These are phyloP conservation scores for Heterotrichella gracilis DNA, from an alignment of 352 stramenopile genomes.

Conservation along the genomic window DNA sequence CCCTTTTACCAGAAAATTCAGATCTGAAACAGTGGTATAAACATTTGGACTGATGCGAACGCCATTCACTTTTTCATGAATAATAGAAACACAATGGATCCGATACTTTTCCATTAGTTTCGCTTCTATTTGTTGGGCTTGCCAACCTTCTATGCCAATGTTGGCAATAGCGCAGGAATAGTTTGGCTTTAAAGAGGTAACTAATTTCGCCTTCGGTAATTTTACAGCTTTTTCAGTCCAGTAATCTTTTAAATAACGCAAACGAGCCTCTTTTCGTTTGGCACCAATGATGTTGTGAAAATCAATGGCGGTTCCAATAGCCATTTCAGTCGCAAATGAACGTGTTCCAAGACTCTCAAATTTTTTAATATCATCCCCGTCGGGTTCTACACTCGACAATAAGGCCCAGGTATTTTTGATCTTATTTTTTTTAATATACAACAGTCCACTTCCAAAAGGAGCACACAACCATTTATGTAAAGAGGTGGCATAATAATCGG, in stretches of 20 bases:
- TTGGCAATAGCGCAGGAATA: neutral
- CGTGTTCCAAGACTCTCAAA: neutral
- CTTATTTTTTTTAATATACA: slow-evolving; percentile 9
- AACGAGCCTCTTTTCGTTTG: neutral
- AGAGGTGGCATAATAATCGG: neutral
- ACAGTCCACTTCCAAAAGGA: neutral
- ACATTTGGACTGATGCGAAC: neutral
- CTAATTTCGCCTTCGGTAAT: neutral
- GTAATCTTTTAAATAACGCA: slow-evolving; percentile 4
- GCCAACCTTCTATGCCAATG: neutral
- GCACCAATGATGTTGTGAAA: neutral
- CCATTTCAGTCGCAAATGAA: neutral
- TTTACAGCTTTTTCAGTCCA: neutral
- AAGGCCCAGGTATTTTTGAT: neutral
- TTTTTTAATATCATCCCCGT: neutral
- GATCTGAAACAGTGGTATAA: neutral
- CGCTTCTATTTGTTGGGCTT: neutral
- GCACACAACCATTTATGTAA: neutral
- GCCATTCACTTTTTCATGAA: slow-evolving; percentile 5
- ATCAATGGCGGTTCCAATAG: neutral
- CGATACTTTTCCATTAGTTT: neutral
- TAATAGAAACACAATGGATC: neutral
- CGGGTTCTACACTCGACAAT: neutral
- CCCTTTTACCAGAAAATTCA: neutral
- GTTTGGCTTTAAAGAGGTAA: neutral